A percentile compares a stretch with the other conserved stretches of the same genome.
Conservation (phyloP, 257 asterid species). For the Mitragyna speciosa region DNA sequence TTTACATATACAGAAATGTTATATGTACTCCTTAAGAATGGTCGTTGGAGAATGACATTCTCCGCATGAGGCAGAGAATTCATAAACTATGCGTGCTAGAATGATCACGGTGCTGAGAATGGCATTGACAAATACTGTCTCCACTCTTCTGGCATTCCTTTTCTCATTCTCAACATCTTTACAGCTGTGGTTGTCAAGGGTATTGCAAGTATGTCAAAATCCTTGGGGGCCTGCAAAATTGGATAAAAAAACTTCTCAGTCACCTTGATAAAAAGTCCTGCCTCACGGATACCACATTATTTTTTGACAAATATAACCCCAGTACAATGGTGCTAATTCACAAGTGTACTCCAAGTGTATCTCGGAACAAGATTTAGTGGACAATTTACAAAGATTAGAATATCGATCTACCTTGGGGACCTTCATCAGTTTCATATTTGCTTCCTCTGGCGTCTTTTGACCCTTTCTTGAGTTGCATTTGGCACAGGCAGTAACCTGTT, state of each 20-base stretch:
- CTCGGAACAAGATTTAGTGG: too few species aligned
- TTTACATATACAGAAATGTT: neutral
- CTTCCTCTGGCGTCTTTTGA: constrained; percentile 78
- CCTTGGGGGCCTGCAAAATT: constrained; percentile 67
- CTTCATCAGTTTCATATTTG: constrained; percentile 70
- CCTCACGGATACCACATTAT: neutral
- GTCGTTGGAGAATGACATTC: neutral
- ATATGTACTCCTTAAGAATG: neutral
- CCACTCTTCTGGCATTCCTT: constrained; percentile 90
- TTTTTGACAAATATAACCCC: neutral
- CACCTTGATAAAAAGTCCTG: neutral
- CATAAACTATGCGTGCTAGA: constrained; percentile 11
- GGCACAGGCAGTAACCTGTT: constrained; percentile 85
- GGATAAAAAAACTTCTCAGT: neutral
- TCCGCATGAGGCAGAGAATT: neutral
- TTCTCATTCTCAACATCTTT: constrained; percentile 59
- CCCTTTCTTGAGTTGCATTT: constrained; percentile 86
- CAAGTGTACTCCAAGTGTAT: neutral
- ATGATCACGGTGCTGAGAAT: constrained; percentile 43
- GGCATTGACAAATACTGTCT: constrained; percentile 69
- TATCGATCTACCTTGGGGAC: constrained; percentile 63
- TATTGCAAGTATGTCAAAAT: constrained; percentile 71
- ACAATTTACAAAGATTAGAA: too few species aligned
- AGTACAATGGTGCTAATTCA: neutral
- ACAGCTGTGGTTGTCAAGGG: constrained; percentile 65